Conservation (phyloP, 805 yeast genomes). For the Gaillardinia entomophila region DNA sequence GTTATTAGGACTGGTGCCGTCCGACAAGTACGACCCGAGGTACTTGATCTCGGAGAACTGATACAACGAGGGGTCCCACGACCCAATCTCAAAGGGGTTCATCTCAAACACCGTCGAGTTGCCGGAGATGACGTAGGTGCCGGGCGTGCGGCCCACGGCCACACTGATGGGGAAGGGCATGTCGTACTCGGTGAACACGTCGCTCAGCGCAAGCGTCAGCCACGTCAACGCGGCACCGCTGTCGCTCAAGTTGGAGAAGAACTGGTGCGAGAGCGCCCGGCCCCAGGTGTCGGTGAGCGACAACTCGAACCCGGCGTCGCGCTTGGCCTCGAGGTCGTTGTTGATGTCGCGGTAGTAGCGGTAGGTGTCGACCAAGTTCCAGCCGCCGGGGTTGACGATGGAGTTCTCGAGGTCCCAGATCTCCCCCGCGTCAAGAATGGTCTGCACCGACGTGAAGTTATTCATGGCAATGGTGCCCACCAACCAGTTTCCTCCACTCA, state of each 20-base stretch:
- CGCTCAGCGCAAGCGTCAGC: constrained; percentile 21
- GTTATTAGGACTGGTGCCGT: constrained; percentile 48
- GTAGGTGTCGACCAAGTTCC: constrained; percentile 57
- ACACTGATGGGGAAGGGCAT: constrained; percentile 38
- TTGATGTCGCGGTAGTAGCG: constrained; percentile 37
- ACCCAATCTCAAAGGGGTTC: constrained; percentile 52
- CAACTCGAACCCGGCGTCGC: constrained; percentile 31
- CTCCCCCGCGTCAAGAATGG: constrained; percentile 17
- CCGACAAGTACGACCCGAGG: constrained; percentile 58
- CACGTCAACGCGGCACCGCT: constrained; percentile 25
- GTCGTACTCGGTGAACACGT: constrained; percentile 20
- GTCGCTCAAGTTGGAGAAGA: constrained; percentile 22
- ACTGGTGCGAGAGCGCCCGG: constrained; percentile 34
- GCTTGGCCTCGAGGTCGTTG: constrained; percentile 23
- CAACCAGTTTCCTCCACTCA: constrained; percentile 52
- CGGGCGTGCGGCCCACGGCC: constrained; percentile 34
- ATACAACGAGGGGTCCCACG: constrained; percentile 76
- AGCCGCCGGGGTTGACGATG: constrained; percentile 62
- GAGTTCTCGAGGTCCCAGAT: constrained; percentile 50
- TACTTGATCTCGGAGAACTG: constrained; percentile 64
- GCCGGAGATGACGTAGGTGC: constrained; percentile 19
- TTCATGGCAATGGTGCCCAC: constrained; percentile 60
- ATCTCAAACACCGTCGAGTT: constrained; percentile 36
- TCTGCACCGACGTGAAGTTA: constrained; percentile 49
- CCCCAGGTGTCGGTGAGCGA: constrained; percentile 41